Percentiles rank a stretch among this genome's conserved stretches.
Conservation (phyloP, 495 filamentous ascomycete species). For the Umbilicaria muhlenbergii region DNA sequence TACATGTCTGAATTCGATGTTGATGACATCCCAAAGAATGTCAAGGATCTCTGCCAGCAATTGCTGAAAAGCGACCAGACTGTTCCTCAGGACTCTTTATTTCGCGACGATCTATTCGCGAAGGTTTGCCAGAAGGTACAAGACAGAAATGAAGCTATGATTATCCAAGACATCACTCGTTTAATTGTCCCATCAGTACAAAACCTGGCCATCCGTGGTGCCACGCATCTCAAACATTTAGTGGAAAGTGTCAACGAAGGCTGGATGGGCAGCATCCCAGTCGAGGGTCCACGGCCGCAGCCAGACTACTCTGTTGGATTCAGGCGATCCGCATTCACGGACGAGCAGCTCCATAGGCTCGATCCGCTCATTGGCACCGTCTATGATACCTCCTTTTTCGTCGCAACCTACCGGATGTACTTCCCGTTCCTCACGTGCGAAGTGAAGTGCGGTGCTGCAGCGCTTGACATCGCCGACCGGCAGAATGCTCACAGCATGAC, state of each 20-base stretch:
- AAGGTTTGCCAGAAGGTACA: constrained; percentile 12
- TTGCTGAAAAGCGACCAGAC: constrained; percentile 16
- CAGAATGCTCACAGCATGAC: constrained; percentile 26
- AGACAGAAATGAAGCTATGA: constrained; percentile 19
- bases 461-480: constrained; percentile 21
- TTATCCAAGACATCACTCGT: constrained; percentile 20
- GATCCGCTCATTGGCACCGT: constrained; percentile 18
- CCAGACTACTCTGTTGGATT: constrained; percentile 20
- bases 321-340: constrained; percentile 20
- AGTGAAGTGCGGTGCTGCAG: constrained; percentile 19
- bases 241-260: constrained; percentile 26
- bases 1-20: constrained; percentile 21
- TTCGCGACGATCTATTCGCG: constrained; percentile 18
- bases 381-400: constrained; percentile 17
- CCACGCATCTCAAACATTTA: constrained; percentile 13
- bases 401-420: constrained; percentile 24
- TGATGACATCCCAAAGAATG: constrained; percentile 16
- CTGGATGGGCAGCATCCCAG: constrained; percentile 17
- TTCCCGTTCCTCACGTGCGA: constrained; percentile 26
- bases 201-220: constrained; percentile 12
- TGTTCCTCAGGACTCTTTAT: constrained; percentile 19
- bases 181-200: constrained; percentile 23
- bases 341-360: constrained; percentile 22
- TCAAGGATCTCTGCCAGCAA: constrained; percentile 9
- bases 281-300: constrained; percentile 8